Conservation (phyloP, 768 basidiomycete genomes). For the Suillus placidus region DNA sequence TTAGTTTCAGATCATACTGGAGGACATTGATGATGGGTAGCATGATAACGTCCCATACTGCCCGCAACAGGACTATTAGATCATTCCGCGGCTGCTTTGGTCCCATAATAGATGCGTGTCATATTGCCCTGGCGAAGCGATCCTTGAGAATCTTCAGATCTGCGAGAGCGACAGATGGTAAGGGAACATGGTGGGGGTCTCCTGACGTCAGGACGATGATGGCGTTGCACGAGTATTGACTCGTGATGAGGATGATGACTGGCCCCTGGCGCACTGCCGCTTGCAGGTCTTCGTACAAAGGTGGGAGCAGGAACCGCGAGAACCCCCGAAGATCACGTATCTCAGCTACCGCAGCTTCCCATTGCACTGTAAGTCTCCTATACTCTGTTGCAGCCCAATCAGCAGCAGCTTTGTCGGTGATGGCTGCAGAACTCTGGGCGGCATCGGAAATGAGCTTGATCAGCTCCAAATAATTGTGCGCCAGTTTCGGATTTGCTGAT, state of each 20-base stretch:
- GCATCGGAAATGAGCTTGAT: conserved; percentile 11
- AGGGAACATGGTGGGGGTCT: conserved; percentile 16
- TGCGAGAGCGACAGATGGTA: conserved; percentile 18
- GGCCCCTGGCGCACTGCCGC: conserved; percentile 21
- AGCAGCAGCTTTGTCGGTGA: neutral
- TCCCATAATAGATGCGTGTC: conserved; percentile 9
- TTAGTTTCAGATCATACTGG: neutral
- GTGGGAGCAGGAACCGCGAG: conserved; percentile 21
- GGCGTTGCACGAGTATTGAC: conserved; percentile 19
- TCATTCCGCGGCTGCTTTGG: conserved; percentile 18
- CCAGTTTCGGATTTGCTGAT: neutral
- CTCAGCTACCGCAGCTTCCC: conserved; percentile 11
- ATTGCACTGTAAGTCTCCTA: conserved; percentile 12
- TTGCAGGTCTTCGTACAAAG: conserved; percentile 15
- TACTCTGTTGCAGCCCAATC: conserved; percentile 14
- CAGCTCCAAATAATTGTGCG: neutral
- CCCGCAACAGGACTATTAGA: conserved; percentile 2
- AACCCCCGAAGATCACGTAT: conserved; percentile 17
- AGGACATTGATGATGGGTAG: conserved; percentile 5
- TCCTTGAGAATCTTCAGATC: conserved; percentile 17
- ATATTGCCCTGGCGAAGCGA: conserved; percentile 11
- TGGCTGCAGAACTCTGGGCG: neutral
- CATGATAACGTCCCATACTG: conserved; percentile 5
- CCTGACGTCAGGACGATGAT: conserved; percentile 11
- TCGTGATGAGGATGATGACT: conserved; percentile 22